These are phyloP conservation scores for Ilex aquifolium DNA, from an alignment of 257 asterid genomes.

Conservation along the genomic window DNA sequence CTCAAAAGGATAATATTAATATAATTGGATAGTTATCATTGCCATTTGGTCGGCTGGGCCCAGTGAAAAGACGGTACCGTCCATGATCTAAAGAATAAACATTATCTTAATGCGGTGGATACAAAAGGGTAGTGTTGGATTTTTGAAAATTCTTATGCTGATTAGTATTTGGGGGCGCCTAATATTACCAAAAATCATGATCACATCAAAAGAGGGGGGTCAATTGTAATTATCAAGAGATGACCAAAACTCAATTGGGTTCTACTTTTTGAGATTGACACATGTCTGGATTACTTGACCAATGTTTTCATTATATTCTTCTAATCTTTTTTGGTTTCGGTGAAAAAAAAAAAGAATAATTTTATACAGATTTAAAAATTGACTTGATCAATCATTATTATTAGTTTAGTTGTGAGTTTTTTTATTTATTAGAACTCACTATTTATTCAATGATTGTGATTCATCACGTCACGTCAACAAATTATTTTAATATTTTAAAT, in stretches of 20 bases:
- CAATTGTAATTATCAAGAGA: slow-evolving; percentile 18
- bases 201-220: slow-evolving; percentile 18
- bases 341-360: neutral
- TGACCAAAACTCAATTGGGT: slow-evolving; percentile 10
- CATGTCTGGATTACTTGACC: slow-evolving; percentile 11
- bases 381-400: no score
- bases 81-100: slow-evolving; percentile 6
- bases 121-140: slow-evolving; percentile 6
- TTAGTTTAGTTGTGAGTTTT: no score
- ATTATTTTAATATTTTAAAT: no score
- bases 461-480: no score
- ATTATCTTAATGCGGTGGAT: neutral
- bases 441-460: no score
- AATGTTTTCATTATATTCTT: neutral
- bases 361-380: no score
- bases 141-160: neutral
- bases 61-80: slow-evolving; percentile 11
- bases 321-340: no score
- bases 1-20: no score
- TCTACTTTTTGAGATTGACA: slow-evolving; percentile 21
- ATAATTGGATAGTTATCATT: no score
- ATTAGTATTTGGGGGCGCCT: slow-evolving; percentile 19
- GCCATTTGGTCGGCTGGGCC: slow-evolving; percentile 8
- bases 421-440: no score
- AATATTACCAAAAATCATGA: slow-evolving; percentile 22